Conservation (phyloP, 495 filamentous ascomycete genomes). For the Penicillium goetzii region DNA sequence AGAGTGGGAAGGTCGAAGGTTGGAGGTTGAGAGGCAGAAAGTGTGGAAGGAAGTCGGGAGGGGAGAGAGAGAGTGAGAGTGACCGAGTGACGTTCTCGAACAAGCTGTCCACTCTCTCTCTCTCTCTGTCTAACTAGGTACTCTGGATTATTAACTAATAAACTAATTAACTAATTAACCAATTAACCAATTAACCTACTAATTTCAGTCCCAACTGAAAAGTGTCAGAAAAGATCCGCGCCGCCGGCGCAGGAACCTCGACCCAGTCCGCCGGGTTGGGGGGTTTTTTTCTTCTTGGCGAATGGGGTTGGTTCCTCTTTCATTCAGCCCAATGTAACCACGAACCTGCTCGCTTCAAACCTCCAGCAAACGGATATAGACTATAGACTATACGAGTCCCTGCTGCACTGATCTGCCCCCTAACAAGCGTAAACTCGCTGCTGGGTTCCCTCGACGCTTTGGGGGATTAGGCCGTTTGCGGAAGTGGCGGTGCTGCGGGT, state of each 20-base stretch:
- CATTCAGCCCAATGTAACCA: constrained; percentile 4
- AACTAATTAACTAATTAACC: background rate
- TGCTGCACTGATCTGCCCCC: background rate
- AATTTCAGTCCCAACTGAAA: constrained; percentile 26
- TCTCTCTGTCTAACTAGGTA: background rate
- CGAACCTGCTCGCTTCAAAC: background rate
- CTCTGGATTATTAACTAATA: too few relatives aligned
- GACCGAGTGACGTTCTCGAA: constrained; percentile 3
- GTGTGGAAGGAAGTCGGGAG: constrained; percentile 2
- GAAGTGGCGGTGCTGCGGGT: constrained; percentile 1
- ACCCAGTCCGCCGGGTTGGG: constrained; percentile 17
- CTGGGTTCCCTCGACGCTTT: background rate
- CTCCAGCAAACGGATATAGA: background rate
- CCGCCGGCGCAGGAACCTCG: constrained; percentile 29
- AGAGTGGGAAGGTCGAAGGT: background rate
- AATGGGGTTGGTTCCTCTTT: constrained; percentile 2
- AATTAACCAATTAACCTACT: background rate
- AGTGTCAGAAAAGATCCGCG: constrained; percentile 23
- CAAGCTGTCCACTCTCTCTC: background rate
- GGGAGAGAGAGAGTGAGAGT: background rate
- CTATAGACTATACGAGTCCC: background rate
- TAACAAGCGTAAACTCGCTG: background rate
- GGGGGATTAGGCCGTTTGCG: constrained; percentile 1
- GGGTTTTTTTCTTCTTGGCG: constrained; percentile 1
- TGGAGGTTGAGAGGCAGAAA: background rate